Evolutionary conservation across 441 rosid species (phyloP).

Genomic region (Biscutella laevigata): DNA sequence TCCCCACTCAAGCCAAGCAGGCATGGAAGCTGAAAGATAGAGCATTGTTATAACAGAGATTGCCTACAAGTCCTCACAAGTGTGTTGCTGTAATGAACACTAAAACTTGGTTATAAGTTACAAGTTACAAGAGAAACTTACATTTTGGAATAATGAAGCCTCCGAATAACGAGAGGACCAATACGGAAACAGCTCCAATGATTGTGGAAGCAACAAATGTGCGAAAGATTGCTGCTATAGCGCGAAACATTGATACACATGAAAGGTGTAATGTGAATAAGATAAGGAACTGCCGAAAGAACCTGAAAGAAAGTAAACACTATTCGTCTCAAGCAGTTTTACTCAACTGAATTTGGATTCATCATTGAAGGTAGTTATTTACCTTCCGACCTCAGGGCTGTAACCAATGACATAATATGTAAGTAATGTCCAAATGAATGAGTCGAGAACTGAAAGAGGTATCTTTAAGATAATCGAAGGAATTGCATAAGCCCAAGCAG

Average conservation of each 20-base stretch:
- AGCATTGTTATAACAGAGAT: not conserved
- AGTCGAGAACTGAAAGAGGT: constrained; percentile 47
- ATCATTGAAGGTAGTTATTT: not conserved
- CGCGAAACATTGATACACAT: constrained; percentile 48
- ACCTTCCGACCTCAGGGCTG: constrained; percentile 50
- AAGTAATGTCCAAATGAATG: constrained; percentile 49
- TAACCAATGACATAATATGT: constrained; percentile 70
- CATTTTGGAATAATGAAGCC: constrained; percentile 48
- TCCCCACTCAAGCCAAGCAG: constrained; percentile 65
- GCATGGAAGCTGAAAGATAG: constrained; percentile 42
- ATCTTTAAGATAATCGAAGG: constrained; percentile 49
- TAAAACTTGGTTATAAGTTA: not conserved
- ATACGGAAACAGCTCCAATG: constrained; percentile 8
- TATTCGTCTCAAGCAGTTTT: not conserved
- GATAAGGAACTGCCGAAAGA: constrained; percentile 34
- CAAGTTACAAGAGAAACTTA: constrained; percentile 15
- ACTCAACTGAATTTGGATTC: not conserved
- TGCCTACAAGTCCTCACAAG: not conserved
- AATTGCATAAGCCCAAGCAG: constrained; percentile 60
- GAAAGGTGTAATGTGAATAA: constrained; percentile 40
- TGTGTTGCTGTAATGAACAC: not conserved
- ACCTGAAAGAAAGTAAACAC: constrained; percentile 20
- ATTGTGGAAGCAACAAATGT: constrained; percentile 34
- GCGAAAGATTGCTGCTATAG: constrained; percentile 39
- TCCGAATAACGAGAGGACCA: constrained; percentile 34